A percentile compares a stretch with the other conserved stretches of the same genome.
phyloP scores from a whole-genome alignment of 371 early-diverging fungal species.

The Mortierella sp. region DNA sequence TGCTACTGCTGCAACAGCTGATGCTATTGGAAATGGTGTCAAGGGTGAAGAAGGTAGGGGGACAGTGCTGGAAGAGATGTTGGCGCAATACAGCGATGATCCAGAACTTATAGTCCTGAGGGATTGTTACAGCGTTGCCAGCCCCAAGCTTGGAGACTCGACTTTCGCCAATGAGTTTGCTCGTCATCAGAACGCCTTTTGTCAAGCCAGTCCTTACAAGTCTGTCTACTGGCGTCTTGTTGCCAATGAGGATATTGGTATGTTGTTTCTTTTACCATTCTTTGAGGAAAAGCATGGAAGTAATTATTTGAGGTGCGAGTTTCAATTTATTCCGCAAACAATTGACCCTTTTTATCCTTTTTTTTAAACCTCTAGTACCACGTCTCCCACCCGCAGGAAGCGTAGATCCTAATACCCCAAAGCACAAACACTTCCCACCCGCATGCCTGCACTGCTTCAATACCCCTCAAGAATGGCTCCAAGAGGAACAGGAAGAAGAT shows the following conservation, averaged over 20 bases:
- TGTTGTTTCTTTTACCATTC: neutral
- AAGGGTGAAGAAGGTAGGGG: neutral
- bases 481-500: neutral
- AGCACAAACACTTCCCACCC: neutral
- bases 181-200: neutral
- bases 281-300: neutral
- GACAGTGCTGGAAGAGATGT: neutral
- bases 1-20: neutral
- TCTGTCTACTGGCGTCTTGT: constrained; percentile 18
- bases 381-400: constrained; percentile 28
- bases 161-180: constrained; percentile 15
- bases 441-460: neutral
- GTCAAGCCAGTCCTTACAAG: constrained; percentile 11
- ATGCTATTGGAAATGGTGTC: neutral
- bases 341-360: neutral
- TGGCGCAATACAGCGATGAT: constrained; percentile 10
- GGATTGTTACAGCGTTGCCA: constrained; percentile 63
- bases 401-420: constrained; percentile 15
- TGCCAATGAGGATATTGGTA: constrained; percentile 19
- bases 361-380: neutral
- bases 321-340: neutral
- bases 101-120: constrained; percentile 43
- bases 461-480: neutral
- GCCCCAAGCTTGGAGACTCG: constrained; percentile 64
- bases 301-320: neutral